phyloP scores from a whole-genome alignment of 2,329 filamentous ascomycete genomes.

The Macrophomina tecta region DNA sequence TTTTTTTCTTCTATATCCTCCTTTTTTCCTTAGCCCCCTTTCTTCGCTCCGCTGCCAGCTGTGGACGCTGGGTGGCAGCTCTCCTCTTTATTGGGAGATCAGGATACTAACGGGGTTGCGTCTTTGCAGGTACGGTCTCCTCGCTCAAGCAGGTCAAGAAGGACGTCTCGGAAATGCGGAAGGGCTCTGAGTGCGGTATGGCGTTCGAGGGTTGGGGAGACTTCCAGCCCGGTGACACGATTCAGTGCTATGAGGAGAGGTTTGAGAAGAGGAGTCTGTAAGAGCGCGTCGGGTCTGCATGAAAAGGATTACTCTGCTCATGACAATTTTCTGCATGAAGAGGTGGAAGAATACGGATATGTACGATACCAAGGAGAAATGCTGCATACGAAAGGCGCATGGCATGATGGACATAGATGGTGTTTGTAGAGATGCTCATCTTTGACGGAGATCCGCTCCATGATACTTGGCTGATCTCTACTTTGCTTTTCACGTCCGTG shows the following conservation, averaged over 20 bases:
- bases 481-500: background rate
- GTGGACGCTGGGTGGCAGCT: too few relatives aligned
- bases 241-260: constrained; percentile 86
- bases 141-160: constrained; percentile 93
- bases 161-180: constrained; percentile 85
- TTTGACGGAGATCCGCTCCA: too few relatives aligned
- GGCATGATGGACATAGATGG: too few relatives aligned
- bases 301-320: background rate
- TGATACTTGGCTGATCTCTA: too few relatives aligned
- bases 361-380: background rate
- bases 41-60: too few relatives aligned
- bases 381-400: too few relatives aligned
- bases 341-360: background rate
- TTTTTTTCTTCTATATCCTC: background rate
- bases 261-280: constrained; percentile 68
- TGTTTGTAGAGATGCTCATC: too few relatives aligned
- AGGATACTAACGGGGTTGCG: constrained; percentile 8
- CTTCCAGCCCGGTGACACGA: constrained; percentile 79
- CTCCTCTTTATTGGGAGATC: background rate
- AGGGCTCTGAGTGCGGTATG: constrained; percentile 92
- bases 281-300: background rate
- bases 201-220: constrained; percentile 80
- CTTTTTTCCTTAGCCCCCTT: too few relatives aligned
- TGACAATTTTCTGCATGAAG: background rate
- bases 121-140: constrained; percentile 69